Evolutionary conservation across 2,329 filamentous ascomycete genomes (phyloP), one percentile per base, ranked within the genome.

Genomic region (Colletotrichum scovillei): DNA sequence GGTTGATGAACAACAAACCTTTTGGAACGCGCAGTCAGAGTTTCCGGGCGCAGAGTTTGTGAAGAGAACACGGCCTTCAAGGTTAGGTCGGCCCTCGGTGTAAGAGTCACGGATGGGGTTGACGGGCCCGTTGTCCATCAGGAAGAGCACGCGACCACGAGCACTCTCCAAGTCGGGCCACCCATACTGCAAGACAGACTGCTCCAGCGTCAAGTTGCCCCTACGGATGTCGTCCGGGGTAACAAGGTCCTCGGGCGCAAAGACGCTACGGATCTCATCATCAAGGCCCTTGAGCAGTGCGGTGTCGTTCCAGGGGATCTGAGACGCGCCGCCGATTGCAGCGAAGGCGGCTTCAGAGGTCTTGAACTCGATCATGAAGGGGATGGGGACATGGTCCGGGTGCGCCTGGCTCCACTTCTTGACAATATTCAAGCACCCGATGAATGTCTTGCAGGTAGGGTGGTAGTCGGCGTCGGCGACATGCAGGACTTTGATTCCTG

Each of bases 311-410:
- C 86, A 88, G 42, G 82, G 81, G 26, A 84, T 82, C 2, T 82
- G 79, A 69, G 82, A 78, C 5, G 83, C 81, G 14, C 83, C 82
- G 42, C 83, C 78, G 4, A 74, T 63, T n/a, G 69, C 63, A 6
- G 70, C 75, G 26, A 75, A 62, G n/a, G 75, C 60, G 1, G 65
- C 46, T 22, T 80, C 76, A 5, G 79, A 75, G 7, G 81, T 83
- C 77, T 88, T 88, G 73, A 88, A 84, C 75, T 88, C 86, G 5
- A 88, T 81, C 78, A 88, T 86, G 76, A 88, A 82, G 16, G 84
- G 80, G 72, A 88, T 82, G 3, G 87, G 87, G 2, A 88, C 80
- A 68, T 87, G 85, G 22, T 77, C 74, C 0, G 80, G 83, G 74
- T 88, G 81, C 0, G 77, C 78, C 6, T 85, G 81, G 8, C 84